Conservation (phyloP, 352 stramenopile species). For the Phytophthora idaei region DNA sequence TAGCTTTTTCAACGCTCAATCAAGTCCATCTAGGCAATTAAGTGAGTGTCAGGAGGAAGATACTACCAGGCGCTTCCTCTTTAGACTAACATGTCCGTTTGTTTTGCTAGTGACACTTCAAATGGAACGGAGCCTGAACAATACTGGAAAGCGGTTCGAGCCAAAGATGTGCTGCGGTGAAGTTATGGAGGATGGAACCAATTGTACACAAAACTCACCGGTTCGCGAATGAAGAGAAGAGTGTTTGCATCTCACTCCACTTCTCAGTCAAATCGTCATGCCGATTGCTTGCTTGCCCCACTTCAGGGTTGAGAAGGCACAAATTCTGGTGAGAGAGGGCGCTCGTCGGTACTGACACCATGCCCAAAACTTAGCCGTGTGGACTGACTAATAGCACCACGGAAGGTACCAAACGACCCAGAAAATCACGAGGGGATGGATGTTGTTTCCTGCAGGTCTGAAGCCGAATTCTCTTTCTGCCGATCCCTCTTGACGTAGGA, state of each 20-base stretch:
- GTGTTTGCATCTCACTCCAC: conserved; percentile 58
- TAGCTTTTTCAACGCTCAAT: conserved; percentile 78
- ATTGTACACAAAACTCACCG: conserved; percentile 30
- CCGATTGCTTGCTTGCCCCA: conserved; percentile 26
- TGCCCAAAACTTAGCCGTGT: conserved; percentile 26
- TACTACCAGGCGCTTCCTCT: too few relatives aligned
- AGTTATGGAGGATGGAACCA: too few relatives aligned
- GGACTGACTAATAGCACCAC: conserved; percentile 26
- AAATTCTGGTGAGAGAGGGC: conserved; percentile 21
- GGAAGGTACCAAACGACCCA: too few relatives aligned
- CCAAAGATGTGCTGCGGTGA: neutral
- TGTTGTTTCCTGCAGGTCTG: too few relatives aligned
- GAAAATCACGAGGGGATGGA: too few relatives aligned
- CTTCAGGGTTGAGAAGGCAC: conserved; percentile 29
- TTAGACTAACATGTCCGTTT: conserved; percentile 1
- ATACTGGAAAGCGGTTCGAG: conserved; percentile 32
- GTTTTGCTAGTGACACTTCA: conserved; percentile 15
- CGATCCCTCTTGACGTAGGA: too few relatives aligned
- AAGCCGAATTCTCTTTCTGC: too few relatives aligned
- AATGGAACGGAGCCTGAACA: conserved; percentile 48
- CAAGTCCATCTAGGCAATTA: conserved; percentile 37
- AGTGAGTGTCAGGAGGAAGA: conserved; percentile 3
- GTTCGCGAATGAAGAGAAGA: conserved; percentile 58
- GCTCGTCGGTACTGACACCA: conserved; percentile 1
- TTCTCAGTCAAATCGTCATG: conserved; percentile 65